Evolutionary conservation across 345 rosid genomes (phyloP), one percentile per base, ranked within the genome.

Genomic region (Triadica sebifera): DNA sequence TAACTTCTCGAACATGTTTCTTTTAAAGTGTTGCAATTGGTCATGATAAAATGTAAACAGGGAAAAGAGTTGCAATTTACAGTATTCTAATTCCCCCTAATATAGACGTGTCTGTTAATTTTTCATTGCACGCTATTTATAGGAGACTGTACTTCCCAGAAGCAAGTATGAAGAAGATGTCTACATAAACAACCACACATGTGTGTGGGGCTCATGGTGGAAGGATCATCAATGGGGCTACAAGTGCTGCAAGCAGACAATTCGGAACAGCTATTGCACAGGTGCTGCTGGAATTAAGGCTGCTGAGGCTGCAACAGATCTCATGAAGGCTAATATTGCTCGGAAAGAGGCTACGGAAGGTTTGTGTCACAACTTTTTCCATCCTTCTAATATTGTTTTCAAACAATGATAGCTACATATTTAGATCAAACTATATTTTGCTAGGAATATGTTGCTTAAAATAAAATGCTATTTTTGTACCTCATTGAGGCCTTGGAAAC

Each of bases 201-300:
- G 81, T 57, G 97, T 91, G 19, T 93, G 91, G 89, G 97, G 94
- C n/a, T 93, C 98, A 12, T 91, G 97, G 97, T 91, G 93, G 94
- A 91, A 83, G 74, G 97, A 89, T 80, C 89, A 90, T 41, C 96
- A 87, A 20, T 91, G 98, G 96, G 92, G 97, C 13, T 90, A 91
- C 53, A 90, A 81, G 74, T 93, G 97, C 72, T 93, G 97, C 55
- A 84, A 84, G 78, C 97, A 93, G 75, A 85, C 84, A 5, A 79
- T 90, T 24, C 76, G 89, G 50, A 94, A 91, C 75, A 89, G 96
- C 76, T 93, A 91, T 41, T 90, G 97, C 82, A 88, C 92, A 0
- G 97, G 98, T 10, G 77, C 81, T 16, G 91, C 94, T 1, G 97
- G 98, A 46, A 89, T 94, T 64, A 87, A 89, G 74, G 98, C 97